phyloP scores from a whole-genome alignment of 2,329 filamentous ascomycete species.

The Venturiaceae sp. region DNA sequence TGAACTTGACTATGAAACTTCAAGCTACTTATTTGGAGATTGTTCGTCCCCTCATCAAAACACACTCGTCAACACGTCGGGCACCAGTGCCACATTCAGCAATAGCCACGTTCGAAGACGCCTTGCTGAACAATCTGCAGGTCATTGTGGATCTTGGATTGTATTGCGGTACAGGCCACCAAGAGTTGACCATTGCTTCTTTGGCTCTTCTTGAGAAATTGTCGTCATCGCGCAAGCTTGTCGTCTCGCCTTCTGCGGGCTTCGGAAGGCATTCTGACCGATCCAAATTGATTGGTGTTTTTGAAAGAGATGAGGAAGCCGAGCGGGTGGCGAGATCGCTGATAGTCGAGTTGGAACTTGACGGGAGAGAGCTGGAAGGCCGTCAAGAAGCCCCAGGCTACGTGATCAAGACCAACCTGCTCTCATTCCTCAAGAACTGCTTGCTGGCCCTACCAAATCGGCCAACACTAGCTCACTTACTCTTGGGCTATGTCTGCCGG shows the following conservation, averaged over 20 bases:
- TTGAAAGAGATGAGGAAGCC: slow-evolving; percentile 72
- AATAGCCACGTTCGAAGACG: slow-evolving; percentile 86
- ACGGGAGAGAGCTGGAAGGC: slow-evolving; percentile 62
- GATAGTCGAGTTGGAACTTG: slow-evolving; percentile 53
- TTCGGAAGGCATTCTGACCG: slow-evolving; percentile 54
- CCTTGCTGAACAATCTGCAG: slow-evolving; percentile 68
- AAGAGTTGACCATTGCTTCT: slow-evolving; percentile 69
- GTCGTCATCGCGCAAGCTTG: slow-evolving; percentile 72
- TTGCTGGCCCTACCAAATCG: slow-evolving; percentile 63
- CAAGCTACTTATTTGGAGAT: slow-evolving; percentile 89
- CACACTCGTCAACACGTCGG: slow-evolving; percentile 49
- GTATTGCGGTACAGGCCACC: slow-evolving; percentile 78
- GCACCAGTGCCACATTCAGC: slow-evolving; percentile 61
- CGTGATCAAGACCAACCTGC: slow-evolving; percentile 70
- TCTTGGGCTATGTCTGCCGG: slow-evolving; percentile 73
- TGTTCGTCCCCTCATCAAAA: slow-evolving; percentile 67
- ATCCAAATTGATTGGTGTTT: slow-evolving; percentile 79
- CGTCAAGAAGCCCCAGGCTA: slow-evolving; percentile 64
- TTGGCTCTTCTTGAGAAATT: slow-evolving; percentile 78
- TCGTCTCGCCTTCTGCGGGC: slow-evolving; percentile 56
- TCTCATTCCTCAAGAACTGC: slow-evolving; percentile 78
- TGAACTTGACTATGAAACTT: slow-evolving; percentile 72
- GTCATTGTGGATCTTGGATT: slow-evolving; percentile 75
- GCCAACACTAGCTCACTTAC: slow-evolving; percentile 80
- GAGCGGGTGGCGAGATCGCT: slow-evolving; percentile 71